Evolutionary conservation across 2,329 filamentous ascomycete species (phyloP), one percentile per base, ranked within the genome.

Genomic region (Trichophyton mentagrophytes): DNA sequence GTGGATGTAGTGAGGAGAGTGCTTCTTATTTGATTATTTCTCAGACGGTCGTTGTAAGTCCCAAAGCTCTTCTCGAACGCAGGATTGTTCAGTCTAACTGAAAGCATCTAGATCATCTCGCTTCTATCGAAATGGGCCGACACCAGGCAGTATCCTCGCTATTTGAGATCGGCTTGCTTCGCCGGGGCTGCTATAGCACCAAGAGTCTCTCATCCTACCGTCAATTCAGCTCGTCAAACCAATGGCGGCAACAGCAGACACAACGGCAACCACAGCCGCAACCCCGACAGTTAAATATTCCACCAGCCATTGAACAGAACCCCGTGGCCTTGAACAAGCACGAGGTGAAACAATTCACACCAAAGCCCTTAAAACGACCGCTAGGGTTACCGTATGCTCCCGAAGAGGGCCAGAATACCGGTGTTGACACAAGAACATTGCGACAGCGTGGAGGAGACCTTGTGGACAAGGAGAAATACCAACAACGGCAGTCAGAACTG

Each of bases 381-480:
- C 92, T 99, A 66, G 93, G 93, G 64, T 84, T 95, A 74, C 79
- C 80, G 9, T 75, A 82, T 42, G 87, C 90, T 1, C 93, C 93
- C 0, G 76, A 79, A 61, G 76, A 83, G 11, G 90, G 90, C 62
- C 85, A 97, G 72, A 96, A 97, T 74, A 86, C 85, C 1, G 90
- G 90, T 59, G 73, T 88, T 63, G 89, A 95, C 68, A 69, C 67
- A 17, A 84, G 91, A 46, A 80, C 85, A 0, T 72, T 88, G 64
- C 78, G 78, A 63, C 80, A 96, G 74, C 83, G 84, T 57, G 81
- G 85, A 46, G 84, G 89, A 65, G 90, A 96, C 70, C 90, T 95
- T 70, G 84, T 89, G 65, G 80, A 93, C 74, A 91, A 89, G 69
- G 86, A 93, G 62, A 91, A 89, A 73, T 91, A 97, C 71, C 75